Conservation (phyloP, 805 yeast species). For the Wickerhamomyces mucosus region DNA sequence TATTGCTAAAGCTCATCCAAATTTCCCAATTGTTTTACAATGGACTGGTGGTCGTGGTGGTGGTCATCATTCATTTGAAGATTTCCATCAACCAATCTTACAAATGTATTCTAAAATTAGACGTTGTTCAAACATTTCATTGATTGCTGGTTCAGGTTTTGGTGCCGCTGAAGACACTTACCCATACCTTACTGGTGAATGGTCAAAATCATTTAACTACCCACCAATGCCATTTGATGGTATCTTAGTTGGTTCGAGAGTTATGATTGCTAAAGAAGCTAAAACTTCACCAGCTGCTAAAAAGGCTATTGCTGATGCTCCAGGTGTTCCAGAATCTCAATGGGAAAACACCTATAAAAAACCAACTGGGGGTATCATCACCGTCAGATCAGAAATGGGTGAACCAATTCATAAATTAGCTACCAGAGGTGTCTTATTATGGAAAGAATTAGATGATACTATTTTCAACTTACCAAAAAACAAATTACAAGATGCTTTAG, state of each 20-base stretch:
- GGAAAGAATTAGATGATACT: slow-evolving; percentile 96
- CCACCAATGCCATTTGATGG: slow-evolving; percentile 99
- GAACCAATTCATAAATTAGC: slow-evolving; percentile 99
- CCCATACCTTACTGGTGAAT: slow-evolving; percentile 94
- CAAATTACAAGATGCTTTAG: slow-evolving; percentile 72
- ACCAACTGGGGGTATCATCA: slow-evolving; percentile 94
- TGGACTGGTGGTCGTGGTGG: slow-evolving; percentile 99
- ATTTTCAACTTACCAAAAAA: slow-evolving; percentile 86
- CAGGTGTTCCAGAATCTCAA: slow-evolving; percentile 80
- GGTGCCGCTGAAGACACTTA: slow-evolving; percentile 96
- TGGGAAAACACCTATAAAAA: slow-evolving; percentile 95
- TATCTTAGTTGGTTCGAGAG: slow-evolving; percentile 90
- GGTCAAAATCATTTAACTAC: slow-evolving; percentile 81
- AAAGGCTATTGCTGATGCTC: slow-evolving; percentile 77
- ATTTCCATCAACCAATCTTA: slow-evolving; percentile 94
- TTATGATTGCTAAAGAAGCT: slow-evolving; percentile 96
- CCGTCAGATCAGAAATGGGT: slow-evolving; percentile 98
- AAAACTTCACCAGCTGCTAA: slow-evolving; percentile 91
- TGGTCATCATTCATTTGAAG: slow-evolving; percentile 99
- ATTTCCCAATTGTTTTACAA: slow-evolving; percentile 93
- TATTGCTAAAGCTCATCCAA: slow-evolving; percentile 93
- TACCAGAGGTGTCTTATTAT: slow-evolving; percentile 92
- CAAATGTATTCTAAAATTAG: slow-evolving; percentile 95
- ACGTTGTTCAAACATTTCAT: slow-evolving; percentile 78
- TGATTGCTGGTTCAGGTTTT: slow-evolving; percentile 97